Percentiles rank a stretch among this genome's conserved stretches.
Evolutionary conservation across 2,329 filamentous ascomycete species (phyloP).

Genomic region (Grosmannia serpens): DNA sequence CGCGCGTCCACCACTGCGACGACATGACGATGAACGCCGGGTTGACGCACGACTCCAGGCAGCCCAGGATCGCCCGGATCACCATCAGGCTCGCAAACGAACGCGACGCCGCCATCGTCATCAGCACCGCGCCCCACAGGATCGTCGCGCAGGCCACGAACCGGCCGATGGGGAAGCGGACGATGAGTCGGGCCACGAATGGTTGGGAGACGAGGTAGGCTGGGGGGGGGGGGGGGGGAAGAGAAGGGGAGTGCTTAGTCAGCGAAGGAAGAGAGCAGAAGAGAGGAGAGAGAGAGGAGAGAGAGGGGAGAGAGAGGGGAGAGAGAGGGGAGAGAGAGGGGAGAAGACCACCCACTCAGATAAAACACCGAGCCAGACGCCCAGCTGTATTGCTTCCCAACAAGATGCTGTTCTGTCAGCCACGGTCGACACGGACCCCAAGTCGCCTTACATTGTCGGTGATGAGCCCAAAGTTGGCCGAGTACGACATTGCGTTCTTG

Average conservation of each 20-base stretch:
- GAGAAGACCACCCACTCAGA: neutral
- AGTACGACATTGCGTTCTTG: slow-evolving; percentile 13
- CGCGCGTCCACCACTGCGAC: slow-evolving; percentile 19
- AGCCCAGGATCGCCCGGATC: slow-evolving; percentile 18
- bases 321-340: neutral
- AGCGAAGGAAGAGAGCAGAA: neutral
- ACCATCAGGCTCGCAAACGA: slow-evolving; percentile 17
- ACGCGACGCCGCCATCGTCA: slow-evolving; percentile 17
- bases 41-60: slow-evolving; percentile 20
- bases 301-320: neutral
- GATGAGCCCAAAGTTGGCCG: slow-evolving; percentile 2
- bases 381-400: slow-evolving; percentile 7
- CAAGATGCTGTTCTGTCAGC: slow-evolving; percentile 2
- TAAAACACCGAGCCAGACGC: slow-evolving; percentile 7
- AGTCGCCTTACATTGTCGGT: slow-evolving; percentile 6
- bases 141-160: slow-evolving; percentile 16
- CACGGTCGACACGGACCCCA: no score
- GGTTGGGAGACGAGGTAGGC: slow-evolving; percentile 4
- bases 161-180: slow-evolving; percentile 24
- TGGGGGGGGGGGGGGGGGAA: neutral
- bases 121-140: slow-evolving; percentile 18
- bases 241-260: neutral
- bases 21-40: slow-evolving; percentile 20
- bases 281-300: neutral
- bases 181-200: slow-evolving; percentile 17